phyloP scores from a whole-genome alignment of 2,329 filamentous ascomycete genomes.

The Botrytis hyacinthi region DNA sequence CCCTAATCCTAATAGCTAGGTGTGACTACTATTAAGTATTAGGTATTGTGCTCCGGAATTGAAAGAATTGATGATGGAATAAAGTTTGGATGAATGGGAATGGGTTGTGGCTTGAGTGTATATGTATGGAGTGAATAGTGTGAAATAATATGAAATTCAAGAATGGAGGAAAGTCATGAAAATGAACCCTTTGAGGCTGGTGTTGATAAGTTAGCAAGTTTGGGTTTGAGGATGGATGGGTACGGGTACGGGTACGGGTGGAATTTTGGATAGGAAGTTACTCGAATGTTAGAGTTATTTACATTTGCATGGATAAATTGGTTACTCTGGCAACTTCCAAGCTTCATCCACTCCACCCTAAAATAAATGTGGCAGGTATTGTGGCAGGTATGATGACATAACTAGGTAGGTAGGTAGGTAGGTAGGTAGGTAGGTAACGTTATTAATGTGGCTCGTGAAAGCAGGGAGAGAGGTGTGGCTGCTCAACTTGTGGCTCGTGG shows the following conservation, averaged over 20 bases:
- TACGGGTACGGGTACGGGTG: background rate
- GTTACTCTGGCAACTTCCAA: conserved; percentile 10
- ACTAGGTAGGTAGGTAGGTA: too few species aligned
- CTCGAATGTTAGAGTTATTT: conserved; percentile 13
- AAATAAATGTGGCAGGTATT: conserved; percentile 11
- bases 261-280: background rate
- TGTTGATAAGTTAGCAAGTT: background rate
- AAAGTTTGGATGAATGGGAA: background rate
- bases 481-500: background rate
- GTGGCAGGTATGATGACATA: conserved; percentile 11
- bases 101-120: background rate
- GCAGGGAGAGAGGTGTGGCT: background rate
- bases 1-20: background rate
- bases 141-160: background rate
- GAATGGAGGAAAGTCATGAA: conserved; percentile 1
- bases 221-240: background rate
- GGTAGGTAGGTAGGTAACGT: too few species aligned
- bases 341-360: background rate
- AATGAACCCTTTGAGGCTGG: background rate
- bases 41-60: background rate
- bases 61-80: background rate
- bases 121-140: background rate
- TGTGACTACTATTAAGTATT: background rate
- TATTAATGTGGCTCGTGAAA: too few species aligned
- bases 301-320: conserved; percentile 9